These are phyloP conservation scores for Saksenaea vasiformis DNA, from an alignment of 371 early-diverging fungal species.

Conservation along the genomic window DNA sequence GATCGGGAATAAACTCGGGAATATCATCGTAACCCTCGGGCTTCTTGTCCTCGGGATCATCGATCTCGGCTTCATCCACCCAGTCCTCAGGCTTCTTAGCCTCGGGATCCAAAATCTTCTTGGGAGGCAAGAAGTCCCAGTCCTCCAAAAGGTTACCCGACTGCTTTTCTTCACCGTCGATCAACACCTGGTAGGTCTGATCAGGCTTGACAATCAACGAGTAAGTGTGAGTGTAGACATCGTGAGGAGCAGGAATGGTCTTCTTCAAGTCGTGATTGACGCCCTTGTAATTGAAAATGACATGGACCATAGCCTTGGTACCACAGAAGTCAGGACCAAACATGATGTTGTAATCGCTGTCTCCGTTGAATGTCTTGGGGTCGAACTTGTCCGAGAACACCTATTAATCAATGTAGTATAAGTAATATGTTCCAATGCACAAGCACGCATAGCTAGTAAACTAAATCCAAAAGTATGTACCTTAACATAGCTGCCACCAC, in stretches of 20 bases:
- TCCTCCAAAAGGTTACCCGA: constrained; percentile 80
- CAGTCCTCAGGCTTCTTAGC: constrained; percentile 94
- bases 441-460: constrained; percentile 21
- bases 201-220: constrained; percentile 90
- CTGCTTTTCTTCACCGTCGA: constrained; percentile 75
- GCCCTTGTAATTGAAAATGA: constrained; percentile 93
- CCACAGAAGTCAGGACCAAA: constrained; percentile 97
- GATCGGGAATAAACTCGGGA: constrained; percentile 82
- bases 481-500: constrained; percentile 98
- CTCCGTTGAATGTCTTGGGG: constrained; percentile 80
- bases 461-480: constrained; percentile 59
- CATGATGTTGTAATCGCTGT: constrained; percentile 94
- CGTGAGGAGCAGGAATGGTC: constrained; percentile 68
- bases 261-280: constrained; percentile 82
- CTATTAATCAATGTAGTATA: constrained; percentile 24
- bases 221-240: constrained; percentile 83
- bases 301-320: constrained; percentile 88
- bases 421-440: neutral
- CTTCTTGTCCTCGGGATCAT: constrained; percentile 84
- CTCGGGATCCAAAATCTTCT: constrained; percentile 89
- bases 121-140: constrained; percentile 87
- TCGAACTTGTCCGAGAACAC: constrained; percentile 63
- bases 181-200: constrained; percentile 83
- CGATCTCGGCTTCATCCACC: constrained; percentile 89
- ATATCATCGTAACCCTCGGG: constrained; percentile 89